Evolutionary conservation across 106 monocot genomes (phyloP).

Genomic region (Apostasia shenzhenica): DNA sequence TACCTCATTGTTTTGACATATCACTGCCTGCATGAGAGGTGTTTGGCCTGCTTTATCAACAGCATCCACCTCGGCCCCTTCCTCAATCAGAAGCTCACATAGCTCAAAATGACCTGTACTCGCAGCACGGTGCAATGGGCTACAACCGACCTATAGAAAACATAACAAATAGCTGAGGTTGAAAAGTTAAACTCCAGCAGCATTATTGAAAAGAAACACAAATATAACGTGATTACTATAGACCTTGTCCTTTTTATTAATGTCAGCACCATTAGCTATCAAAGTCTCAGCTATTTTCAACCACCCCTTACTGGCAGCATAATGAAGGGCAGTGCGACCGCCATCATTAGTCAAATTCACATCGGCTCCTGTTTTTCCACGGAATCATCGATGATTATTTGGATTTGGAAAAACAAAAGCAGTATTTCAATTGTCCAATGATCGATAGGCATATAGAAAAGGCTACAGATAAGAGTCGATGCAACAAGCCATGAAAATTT

Average conservation of each 20-base stretch:
- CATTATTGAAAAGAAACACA: not conserved
- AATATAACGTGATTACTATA: not conserved
- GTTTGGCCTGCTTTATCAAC: constrained; percentile 76
- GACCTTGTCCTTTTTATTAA: constrained; percentile 89
- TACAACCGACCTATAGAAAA: constrained; percentile 72
- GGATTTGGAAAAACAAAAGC: not conserved
- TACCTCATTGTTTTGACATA: constrained; percentile 85
- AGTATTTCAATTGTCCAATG: not conserved
- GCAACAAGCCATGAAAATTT: no score
- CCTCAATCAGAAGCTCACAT: constrained; percentile 92
- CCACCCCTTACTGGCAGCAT: constrained; percentile 97
- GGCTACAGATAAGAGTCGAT: no score
- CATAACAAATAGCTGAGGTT: not conserved
- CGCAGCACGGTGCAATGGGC: constrained; percentile 83
- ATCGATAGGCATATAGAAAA: not conserved
- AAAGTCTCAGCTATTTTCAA: constrained; percentile 71
- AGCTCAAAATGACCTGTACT: constrained; percentile 76
- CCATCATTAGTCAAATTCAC: constrained; percentile 70
- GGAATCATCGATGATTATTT: not conserved
- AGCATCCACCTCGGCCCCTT: constrained; percentile 87
- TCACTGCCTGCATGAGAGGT: constrained; percentile 81
- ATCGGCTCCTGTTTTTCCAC: constrained; percentile 49
- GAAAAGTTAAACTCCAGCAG: not conserved
- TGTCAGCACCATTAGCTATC: constrained; percentile 64
- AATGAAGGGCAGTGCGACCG: constrained; percentile 91